Percentiles rank a stretch among this genome's conserved stretches.
phyloP scores from a whole-genome alignment of 2,329 filamentous ascomycete genomes.

The Myriosclerotinia duriaeana region DNA sequence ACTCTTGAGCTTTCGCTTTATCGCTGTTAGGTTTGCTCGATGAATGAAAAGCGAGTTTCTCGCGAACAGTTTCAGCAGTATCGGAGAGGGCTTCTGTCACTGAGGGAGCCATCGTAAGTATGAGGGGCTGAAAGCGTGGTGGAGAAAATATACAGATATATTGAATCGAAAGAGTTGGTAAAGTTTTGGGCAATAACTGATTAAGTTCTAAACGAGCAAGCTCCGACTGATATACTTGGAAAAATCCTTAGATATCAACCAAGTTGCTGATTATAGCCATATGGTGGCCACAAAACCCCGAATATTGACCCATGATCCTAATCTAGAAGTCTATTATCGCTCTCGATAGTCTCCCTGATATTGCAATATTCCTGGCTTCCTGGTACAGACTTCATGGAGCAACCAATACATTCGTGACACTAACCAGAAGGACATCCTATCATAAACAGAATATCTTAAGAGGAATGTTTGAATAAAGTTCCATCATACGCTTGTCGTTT shows the following conservation, averaged over 20 bases:
- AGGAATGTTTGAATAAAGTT: neutral
- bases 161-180: neutral
- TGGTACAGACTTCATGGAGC: neutral
- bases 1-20: neutral
- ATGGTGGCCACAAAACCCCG: neutral
- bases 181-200: neutral
- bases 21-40: slow-evolving; percentile 18
- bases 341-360: neutral
- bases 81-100: slow-evolving; percentile 32
- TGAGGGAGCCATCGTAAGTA: slow-evolving; percentile 34
- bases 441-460: neutral
- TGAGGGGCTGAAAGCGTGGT: neutral
- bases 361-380: neutral
- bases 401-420: neutral
- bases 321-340: neutral
- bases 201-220: neutral
- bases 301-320: neutral
- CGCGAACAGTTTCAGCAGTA: slow-evolving; percentile 33
- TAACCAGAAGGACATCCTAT: neutral
- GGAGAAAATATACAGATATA: neutral
- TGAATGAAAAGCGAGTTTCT: slow-evolving; percentile 32
- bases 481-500: neutral
- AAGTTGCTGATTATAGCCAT: neutral
- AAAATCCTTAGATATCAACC: no score
- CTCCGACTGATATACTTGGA: neutral